These are phyloP conservation scores for Vanrija sp. DNA, from an alignment of 1,284 basidiomycete species.

Conservation along the genomic window DNA sequence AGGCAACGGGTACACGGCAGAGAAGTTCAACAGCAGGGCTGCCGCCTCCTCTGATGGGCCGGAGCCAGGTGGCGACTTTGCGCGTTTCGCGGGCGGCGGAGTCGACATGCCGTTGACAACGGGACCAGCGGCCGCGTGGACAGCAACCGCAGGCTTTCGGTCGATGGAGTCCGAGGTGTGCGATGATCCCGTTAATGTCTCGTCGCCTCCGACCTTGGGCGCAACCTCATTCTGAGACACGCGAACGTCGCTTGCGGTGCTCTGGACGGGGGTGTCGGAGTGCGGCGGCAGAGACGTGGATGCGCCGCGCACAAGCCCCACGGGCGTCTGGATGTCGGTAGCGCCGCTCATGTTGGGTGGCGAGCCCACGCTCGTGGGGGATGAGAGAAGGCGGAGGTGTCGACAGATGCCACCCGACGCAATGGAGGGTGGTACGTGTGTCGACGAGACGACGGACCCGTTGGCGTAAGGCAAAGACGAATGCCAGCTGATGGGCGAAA, in stretches of 20 bases:
- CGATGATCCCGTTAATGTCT: not conserved
- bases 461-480: too few species aligned
- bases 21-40: slow-evolving; percentile 31
- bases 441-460: too few species aligned
- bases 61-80: slow-evolving; percentile 10
- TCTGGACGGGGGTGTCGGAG: too few species aligned
- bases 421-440: too few species aligned
- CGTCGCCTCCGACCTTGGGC: not conserved
- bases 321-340: too few species aligned
- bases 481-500: too few species aligned
- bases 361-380: too few species aligned
- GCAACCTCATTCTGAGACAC: not conserved
- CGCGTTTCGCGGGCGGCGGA: not conserved
- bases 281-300: too few species aligned
- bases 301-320: too few species aligned
- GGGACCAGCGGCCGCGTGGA: not conserved
- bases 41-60: slow-evolving; percentile 27
- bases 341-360: too few species aligned
- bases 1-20: slow-evolving; percentile 8
- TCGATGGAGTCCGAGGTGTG: not conserved
- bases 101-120: not conserved
- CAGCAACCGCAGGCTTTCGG: not conserved
- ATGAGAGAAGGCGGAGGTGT: too few species aligned
- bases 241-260: not conserved
- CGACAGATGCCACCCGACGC: too few species aligned